Conservation (phyloP, 441 rosid genomes). For the Brassica hybrid region DNA sequence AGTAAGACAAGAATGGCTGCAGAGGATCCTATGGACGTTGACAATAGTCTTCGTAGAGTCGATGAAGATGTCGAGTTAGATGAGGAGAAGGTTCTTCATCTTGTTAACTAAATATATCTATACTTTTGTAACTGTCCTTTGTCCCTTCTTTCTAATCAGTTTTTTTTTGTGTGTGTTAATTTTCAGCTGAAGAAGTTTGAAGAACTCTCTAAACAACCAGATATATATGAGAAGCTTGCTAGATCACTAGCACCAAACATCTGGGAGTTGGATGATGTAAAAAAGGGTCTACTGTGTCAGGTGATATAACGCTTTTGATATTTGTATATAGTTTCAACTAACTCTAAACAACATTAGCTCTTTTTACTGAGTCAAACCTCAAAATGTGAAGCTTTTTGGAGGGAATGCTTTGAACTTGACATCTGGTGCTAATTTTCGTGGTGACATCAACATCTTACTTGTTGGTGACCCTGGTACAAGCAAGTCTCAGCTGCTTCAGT, state of each 20-base stretch:
- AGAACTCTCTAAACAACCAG: constrained; percentile 74
- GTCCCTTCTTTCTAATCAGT: constrained; percentile 2
- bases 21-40: constrained; percentile 83
- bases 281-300: constrained; percentile 97
- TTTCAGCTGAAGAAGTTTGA: constrained; percentile 73
- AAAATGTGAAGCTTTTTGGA: constrained; percentile 77
- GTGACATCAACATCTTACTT: constrained; percentile 93
- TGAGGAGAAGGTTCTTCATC: constrained; percentile 61
- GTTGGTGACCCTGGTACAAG: constrained; percentile 99
- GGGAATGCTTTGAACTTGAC: constrained; percentile 83
- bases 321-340: constrained; percentile 8
- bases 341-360: neutral
- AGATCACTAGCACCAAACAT: constrained; percentile 93
- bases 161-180: constrained; percentile 9
- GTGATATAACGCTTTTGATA: constrained; percentile 42
- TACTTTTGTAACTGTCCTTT: constrained; percentile 5
- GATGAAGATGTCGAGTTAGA: constrained; percentile 80
- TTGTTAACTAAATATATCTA: neutral
- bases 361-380: constrained; percentile 35
- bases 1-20: constrained; percentile 80
- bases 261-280: constrained; percentile 98
- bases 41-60: constrained; percentile 53
- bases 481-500: constrained; percentile 94
- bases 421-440: constrained; percentile 96
- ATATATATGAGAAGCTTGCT: constrained; percentile 86